A percentile compares a stretch with the other conserved stretches of the same genome.
Conservation (phyloP, 306 rosid species). For the Cercis canadensis region DNA sequence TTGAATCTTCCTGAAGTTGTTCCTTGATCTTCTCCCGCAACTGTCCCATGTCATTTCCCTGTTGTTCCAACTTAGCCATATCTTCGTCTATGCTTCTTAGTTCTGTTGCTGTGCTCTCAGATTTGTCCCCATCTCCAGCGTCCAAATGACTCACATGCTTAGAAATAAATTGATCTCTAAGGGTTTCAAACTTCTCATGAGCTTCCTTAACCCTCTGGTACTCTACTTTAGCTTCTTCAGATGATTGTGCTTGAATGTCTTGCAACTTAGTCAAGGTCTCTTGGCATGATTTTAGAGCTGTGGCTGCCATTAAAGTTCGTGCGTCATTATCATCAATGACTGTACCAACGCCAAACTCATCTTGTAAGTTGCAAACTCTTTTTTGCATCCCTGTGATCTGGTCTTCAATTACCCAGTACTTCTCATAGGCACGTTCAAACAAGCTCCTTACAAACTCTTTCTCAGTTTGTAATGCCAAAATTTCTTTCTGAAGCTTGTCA, state of each 20-base stretch:
- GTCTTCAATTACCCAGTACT: slow-evolving; percentile 77
- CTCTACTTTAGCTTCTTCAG: slow-evolving; percentile 65
- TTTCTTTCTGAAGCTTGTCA: slow-evolving; percentile 79
- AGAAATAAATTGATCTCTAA: slow-evolving; percentile 48
- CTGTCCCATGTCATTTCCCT: slow-evolving; percentile 31
- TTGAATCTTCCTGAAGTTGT: slow-evolving; percentile 50
- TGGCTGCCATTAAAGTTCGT: slow-evolving; percentile 76
- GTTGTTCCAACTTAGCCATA: slow-evolving; percentile 39
- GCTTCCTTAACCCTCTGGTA: slow-evolving; percentile 52
- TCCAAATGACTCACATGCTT: slow-evolving; percentile 28
- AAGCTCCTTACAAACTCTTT: slow-evolving; percentile 86
- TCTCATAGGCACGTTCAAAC: slow-evolving; percentile 69
- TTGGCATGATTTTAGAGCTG: slow-evolving; percentile 80
- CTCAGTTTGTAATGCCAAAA: slow-evolving; percentile 76
- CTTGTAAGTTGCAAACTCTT: slow-evolving; percentile 67
- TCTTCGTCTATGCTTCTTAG: slow-evolving; percentile 41
- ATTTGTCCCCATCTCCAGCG: slow-evolving; percentile 15
- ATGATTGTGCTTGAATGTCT: slow-evolving; percentile 54
- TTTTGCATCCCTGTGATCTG: slow-evolving; percentile 67
- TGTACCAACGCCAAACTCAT: slow-evolving; percentile 61
- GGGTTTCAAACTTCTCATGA: slow-evolving; percentile 49
- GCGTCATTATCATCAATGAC: slow-evolving; percentile 80
- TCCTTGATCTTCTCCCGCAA: slow-evolving; percentile 44
- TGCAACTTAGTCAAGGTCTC: slow-evolving; percentile 65
- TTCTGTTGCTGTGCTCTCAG: slow-evolving; percentile 31